Conservation (phyloP, 169 alveolate species). For the Plasmodium vivax region DNA sequence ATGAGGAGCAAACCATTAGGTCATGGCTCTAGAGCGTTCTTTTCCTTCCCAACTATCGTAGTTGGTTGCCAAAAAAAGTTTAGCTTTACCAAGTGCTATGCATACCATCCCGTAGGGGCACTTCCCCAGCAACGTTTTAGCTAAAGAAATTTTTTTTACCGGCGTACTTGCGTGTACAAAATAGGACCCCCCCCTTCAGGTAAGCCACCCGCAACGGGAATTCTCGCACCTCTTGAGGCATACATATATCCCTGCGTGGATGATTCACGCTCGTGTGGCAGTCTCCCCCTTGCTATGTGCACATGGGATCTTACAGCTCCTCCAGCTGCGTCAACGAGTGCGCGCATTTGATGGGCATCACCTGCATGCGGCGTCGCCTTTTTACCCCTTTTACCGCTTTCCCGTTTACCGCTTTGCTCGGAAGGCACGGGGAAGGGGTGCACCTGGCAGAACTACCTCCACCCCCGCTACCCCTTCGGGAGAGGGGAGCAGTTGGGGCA, state of each 20-base stretch:
- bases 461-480: no score
- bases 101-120: background rate
- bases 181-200: background rate
- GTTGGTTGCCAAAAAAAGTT: background rate
- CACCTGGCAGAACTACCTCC: background rate
- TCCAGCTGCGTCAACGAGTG: background rate
- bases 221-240: background rate
- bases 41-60: background rate
- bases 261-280: background rate
- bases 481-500: no score
- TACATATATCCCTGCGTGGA: background rate
- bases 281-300: background rate
- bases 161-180: background rate
- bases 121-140: background rate
- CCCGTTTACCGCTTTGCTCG: no score
- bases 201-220: background rate
- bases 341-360: background rate
- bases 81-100: background rate
- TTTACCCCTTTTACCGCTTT: no score
- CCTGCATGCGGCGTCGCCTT: background rate
- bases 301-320: background rate
- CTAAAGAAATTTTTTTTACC: background rate
- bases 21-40: background rate
- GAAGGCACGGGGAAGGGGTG: background rate
- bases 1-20: background rate